A percentile compares a stretch with the other conserved stretches of the same genome.
These are phyloP conservation scores for Leccinum fallax DNA, from an alignment of 1,284 basidiomycete genomes.

Conservation along the genomic window DNA sequence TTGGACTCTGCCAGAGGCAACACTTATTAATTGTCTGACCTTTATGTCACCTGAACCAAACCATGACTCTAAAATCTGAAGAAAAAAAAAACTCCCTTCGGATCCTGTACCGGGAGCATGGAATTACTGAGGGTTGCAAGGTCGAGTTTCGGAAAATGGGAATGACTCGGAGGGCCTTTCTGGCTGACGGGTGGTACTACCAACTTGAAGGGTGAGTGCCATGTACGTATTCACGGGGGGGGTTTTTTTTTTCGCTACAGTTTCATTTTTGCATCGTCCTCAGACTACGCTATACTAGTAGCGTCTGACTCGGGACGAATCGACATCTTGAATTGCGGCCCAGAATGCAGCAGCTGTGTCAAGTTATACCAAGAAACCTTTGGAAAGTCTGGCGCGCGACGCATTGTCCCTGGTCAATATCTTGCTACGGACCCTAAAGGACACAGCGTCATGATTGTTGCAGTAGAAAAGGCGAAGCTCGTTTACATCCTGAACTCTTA, in stretches of 20 bases:
- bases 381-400: constrained; percentile 89
- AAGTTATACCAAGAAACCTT: constrained; percentile 96
- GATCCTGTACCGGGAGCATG: too few relatives aligned
- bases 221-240: constrained; percentile 50
- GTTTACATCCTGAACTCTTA: constrained; percentile 94
- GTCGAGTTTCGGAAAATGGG: too few relatives aligned
- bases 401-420: constrained; percentile 94
- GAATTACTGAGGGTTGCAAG: too few relatives aligned
- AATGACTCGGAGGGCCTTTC: constrained; percentile 45
- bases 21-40: too few relatives aligned
- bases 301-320: constrained; percentile 94
- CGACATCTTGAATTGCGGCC: constrained; percentile 90
- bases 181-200: constrained; percentile 86
- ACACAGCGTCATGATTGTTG: constrained; percentile 87
- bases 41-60: too few relatives aligned
- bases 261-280: constrained; percentile 48
- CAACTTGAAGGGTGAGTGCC: constrained; percentile 75
- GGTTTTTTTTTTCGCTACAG: constrained; percentile 26
- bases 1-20: too few relatives aligned
- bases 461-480: constrained; percentile 91
- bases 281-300: constrained; percentile 89
- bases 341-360: constrained; percentile 81
- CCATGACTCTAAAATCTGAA: too few relatives aligned
- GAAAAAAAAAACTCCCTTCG: too few relatives aligned
- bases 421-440: constrained; percentile 95